These are phyloP conservation scores for Triangularia verruculosa DNA, from an alignment of 2,329 filamentous ascomycete genomes.

Conservation along the genomic window DNA sequence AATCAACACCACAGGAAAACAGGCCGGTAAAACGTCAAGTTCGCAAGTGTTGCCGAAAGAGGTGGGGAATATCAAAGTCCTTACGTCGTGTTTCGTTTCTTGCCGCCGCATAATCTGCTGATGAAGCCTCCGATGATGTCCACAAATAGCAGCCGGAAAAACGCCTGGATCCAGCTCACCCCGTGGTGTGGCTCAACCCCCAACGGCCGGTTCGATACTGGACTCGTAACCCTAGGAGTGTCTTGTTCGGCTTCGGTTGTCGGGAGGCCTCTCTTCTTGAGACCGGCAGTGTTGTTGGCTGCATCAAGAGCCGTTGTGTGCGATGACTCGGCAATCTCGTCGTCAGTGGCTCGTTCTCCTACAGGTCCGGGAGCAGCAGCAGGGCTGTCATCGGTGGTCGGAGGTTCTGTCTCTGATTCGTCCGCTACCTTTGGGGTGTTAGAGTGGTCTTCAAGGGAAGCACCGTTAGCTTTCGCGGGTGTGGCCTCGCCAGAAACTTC, in stretches of 20 bases:
- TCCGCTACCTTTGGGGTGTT: background rate
- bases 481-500: background rate
- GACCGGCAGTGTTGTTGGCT: background rate
- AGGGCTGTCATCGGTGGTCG: background rate
- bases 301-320: slow-evolving; percentile 5
- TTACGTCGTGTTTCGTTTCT: slow-evolving; percentile 31
- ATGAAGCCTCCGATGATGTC: slow-evolving; percentile 40
- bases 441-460: background rate
- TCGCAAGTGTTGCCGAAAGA: background rate
- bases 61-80: slow-evolving; percentile 10
- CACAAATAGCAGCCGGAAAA: slow-evolving; percentile 38
- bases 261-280: slow-evolving; percentile 5
- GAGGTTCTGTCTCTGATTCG: background rate
- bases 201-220: background rate
- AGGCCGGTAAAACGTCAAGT: background rate
- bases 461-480: background rate
- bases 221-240: background rate
- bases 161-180: slow-evolving; percentile 34
- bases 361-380: background rate
- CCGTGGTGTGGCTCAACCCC: slow-evolving; percentile 24
- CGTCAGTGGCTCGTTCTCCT: background rate
- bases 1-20: background rate
- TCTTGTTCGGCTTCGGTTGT: background rate
- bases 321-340: slow-evolving; percentile 2
- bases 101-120: slow-evolving; percentile 32